Conservation (phyloP, 2,329 filamentous ascomycete species). For the Trichoderma cornu-damae region DNA sequence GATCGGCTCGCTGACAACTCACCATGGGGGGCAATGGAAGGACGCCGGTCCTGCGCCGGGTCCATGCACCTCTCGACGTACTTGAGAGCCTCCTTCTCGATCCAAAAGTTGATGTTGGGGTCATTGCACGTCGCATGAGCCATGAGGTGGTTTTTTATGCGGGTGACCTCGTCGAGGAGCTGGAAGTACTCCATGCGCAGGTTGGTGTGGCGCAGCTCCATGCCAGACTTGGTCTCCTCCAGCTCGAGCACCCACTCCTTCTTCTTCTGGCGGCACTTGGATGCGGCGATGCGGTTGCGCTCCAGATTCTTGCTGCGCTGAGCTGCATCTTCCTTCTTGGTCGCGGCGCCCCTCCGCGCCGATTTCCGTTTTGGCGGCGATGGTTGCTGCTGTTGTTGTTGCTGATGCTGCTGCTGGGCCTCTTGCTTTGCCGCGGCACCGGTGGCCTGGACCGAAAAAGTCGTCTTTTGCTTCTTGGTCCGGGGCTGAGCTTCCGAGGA, state of each 20-base stretch:
- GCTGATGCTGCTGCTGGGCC: background rate
- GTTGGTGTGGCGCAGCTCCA: slow-evolving; percentile 41
- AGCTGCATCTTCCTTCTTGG: slow-evolving; percentile 4
- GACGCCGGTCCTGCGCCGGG: slow-evolving; percentile 5
- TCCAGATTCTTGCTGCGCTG: slow-evolving; percentile 56
- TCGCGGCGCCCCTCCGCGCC: background rate
- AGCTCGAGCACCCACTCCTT: slow-evolving; percentile 50
- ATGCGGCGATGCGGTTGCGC: slow-evolving; percentile 66
- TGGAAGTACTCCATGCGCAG: slow-evolving; percentile 41
- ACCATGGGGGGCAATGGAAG: slow-evolving; percentile 8
- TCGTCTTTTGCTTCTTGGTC: slow-evolving; percentile 13
- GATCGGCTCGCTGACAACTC: background rate
- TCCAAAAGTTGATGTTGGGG: slow-evolving; percentile 49
- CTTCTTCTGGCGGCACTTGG: slow-evolving; percentile 67
- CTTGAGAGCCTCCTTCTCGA: slow-evolving; percentile 47
- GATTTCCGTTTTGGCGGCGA: background rate
- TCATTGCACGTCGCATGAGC: slow-evolving; percentile 49
- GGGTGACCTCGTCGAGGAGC: slow-evolving; percentile 41
- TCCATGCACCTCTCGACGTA: slow-evolving; percentile 37
- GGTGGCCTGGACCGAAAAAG: background rate
- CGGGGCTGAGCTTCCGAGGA: background rate
- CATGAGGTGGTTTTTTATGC: slow-evolving; percentile 49
- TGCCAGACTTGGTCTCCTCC: slow-evolving; percentile 40
- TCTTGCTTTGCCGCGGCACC: slow-evolving; percentile 1
- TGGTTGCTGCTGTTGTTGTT: background rate